Conservation (phyloP, 192 early-diverging fungal species). For the Coemansia sp. region DNA sequence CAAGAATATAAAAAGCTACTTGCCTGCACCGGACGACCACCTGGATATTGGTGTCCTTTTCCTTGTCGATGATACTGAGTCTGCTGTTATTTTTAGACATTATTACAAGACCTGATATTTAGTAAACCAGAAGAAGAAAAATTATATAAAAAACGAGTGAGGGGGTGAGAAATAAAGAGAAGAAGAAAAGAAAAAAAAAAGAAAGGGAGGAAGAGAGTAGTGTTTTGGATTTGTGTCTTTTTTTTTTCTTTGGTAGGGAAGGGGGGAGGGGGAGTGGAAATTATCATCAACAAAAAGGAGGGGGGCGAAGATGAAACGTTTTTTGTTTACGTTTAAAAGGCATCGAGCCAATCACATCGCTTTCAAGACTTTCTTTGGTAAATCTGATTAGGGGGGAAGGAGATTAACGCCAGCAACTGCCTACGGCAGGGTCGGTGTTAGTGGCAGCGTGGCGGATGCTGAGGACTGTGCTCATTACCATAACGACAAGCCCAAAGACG, state of each 20-base stretch:
- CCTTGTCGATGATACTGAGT: constrained; percentile 13
- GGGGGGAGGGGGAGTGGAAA: not conserved
- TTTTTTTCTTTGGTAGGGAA: not conserved
- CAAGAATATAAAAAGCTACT: constrained; percentile 2
- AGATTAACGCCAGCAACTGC: constrained; percentile 27
- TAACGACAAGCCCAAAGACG: constrained; percentile 61
- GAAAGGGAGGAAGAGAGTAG: not conserved
- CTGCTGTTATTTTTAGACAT: constrained; percentile 15
- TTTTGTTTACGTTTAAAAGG: constrained; percentile 12
- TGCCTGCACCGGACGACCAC: constrained; percentile 78
- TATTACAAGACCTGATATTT: not conserved
- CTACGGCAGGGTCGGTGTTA: not conserved
- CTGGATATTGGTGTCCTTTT: constrained; percentile 78
- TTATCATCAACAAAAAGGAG: not conserved
- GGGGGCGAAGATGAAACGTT: not conserved
- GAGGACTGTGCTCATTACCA: constrained; percentile 39
- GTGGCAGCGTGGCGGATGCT: constrained; percentile 28
- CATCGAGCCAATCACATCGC: not conserved
- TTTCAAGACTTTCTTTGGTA: not conserved
- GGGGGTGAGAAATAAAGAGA: constrained; percentile 11
- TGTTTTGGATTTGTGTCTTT: not conserved
- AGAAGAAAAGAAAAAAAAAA: constrained; percentile 8
- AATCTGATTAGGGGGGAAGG: not conserved
- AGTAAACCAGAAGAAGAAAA: constrained; percentile 2
- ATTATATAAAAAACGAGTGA: not conserved